A percentile compares a stretch with the other conserved stretches of the same genome.
These are phyloP conservation scores for Entomophthora muscae DNA, from an alignment of 371 early-diverging fungal species.

Conservation along the genomic window DNA sequence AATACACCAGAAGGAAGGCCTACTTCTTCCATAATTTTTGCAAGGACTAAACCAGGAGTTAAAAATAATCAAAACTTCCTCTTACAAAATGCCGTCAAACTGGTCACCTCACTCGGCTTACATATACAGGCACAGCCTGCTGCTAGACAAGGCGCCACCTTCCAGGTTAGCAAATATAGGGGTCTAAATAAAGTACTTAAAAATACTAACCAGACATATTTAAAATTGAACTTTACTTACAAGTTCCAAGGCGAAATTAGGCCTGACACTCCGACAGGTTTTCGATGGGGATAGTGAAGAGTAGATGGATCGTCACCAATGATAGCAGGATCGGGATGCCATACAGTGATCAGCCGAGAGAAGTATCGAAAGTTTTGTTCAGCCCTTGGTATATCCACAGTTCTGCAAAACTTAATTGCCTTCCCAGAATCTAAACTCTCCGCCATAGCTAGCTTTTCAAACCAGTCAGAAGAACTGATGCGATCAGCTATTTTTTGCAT, in stretches of 20 bases:
- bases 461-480: slow-evolving; percentile 23
- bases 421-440: slow-evolving; percentile 49
- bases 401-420: slow-evolving; percentile 30
- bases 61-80: not conserved
- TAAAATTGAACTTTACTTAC: no score
- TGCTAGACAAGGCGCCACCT: slow-evolving; percentile 58
- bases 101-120: slow-evolving; percentile 61
- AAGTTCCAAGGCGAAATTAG: slow-evolving; percentile 54
- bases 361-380: slow-evolving; percentile 50
- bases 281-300: slow-evolving; percentile 22
- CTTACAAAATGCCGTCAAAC: slow-evolving; percentile 32
- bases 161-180: slow-evolving; percentile 52
- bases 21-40: slow-evolving; percentile 31
- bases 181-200: slow-evolving; percentile 20
- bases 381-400: slow-evolving; percentile 48
- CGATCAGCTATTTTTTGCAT: slow-evolving; percentile 38
- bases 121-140: slow-evolving; percentile 22
- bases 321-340: slow-evolving; percentile 12
- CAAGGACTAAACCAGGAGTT: not conserved
- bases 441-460: slow-evolving; percentile 24
- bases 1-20: slow-evolving; percentile 55
- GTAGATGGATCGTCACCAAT: slow-evolving; percentile 14
- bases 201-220: no score
- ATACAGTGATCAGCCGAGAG: slow-evolving; percentile 26
- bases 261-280: slow-evolving; percentile 47